phyloP scores from a whole-genome alignment of 139 green algal genomes.

The Coelastrella sp. region DNA sequence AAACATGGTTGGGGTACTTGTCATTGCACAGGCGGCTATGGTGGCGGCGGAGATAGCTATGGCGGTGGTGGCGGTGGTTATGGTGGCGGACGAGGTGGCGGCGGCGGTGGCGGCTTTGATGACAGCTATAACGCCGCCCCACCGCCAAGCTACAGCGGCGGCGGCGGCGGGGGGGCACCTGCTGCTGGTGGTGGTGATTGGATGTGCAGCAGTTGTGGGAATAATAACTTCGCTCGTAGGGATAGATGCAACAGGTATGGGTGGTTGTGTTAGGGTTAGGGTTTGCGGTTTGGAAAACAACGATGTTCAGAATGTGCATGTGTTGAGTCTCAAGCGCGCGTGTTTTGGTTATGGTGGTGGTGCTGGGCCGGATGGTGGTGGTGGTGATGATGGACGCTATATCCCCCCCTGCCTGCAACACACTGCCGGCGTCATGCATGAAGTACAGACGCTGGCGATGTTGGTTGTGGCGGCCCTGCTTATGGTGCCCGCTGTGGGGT shows the following conservation, averaged over 20 bases:
- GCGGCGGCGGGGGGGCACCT: slow-evolving; percentile 56
- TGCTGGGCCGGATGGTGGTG: too few species aligned
- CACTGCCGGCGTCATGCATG: too few species aligned
- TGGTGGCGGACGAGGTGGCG: slow-evolving; percentile 36
- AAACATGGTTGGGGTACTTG: background rate
- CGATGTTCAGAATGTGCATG: too few species aligned
- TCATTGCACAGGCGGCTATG: slow-evolving; percentile 19
- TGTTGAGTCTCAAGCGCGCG: too few species aligned
- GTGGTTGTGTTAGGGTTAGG: too few species aligned
- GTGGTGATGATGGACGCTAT: too few species aligned
- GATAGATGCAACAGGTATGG: slow-evolving; percentile 72
- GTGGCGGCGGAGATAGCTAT: slow-evolving; percentile 37
- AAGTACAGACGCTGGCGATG: too few species aligned
- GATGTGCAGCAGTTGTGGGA: slow-evolving; percentile 80
- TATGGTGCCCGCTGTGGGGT: too few species aligned
- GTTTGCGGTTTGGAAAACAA: too few species aligned
- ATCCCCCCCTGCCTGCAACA: too few species aligned
- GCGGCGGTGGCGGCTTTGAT: slow-evolving; percentile 22
- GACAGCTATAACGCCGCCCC: slow-evolving; percentile 37
- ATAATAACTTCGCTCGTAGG: slow-evolving; percentile 82
- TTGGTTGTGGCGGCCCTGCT: too few species aligned
- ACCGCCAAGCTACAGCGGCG: slow-evolving; percentile 6
- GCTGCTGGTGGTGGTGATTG: slow-evolving; percentile 72
- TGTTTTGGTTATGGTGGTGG: too few species aligned
- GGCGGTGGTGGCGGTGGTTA: slow-evolving; percentile 39